Evolutionary conservation across 768 basidiomycete species (phyloP).

Genomic region (Chalciporus chontae): DNA sequence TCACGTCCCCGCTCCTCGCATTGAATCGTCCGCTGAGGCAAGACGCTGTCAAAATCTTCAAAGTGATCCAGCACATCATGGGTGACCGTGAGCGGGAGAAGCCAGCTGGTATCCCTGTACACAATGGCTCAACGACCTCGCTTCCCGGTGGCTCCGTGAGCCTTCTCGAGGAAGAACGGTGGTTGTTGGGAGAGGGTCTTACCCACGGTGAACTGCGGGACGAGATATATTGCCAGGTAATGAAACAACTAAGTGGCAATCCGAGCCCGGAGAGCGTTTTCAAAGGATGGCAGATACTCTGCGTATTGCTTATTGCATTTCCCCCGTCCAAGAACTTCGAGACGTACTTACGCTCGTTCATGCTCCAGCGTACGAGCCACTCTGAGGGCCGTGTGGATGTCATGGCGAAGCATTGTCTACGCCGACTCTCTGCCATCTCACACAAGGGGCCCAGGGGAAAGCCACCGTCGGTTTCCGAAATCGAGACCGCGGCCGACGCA

Average conservation of each 20-base stretch:
- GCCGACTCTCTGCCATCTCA: conserved; percentile 69
- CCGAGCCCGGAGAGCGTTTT: conserved; percentile 81
- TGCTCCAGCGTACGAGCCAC: conserved; percentile 62
- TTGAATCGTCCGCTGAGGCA: conserved; percentile 62
- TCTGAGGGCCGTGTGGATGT: conserved; percentile 78
- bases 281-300: conserved; percentile 91
- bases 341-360: conserved; percentile 75
- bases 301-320: conserved; percentile 87
- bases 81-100: conserved; percentile 82
- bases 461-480: conserved; percentile 76
- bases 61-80: conserved; percentile 89
- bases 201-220: conserved; percentile 82
- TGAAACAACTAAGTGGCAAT: conserved; percentile 88
- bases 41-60: conserved; percentile 84
- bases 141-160: conserved; percentile 40
- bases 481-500: conserved; percentile 92
- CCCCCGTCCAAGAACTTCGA: conserved; percentile 94
- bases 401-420: conserved; percentile 89
- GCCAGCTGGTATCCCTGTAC: conserved; percentile 44
- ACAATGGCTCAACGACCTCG: conserved; percentile 42
- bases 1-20: conserved; percentile 72
- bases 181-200: conserved; percentile 79
- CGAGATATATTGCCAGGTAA: conserved; percentile 89
- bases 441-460: conserved; percentile 87
- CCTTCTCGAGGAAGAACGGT: conserved; percentile 80